Conservation (phyloP, 2,329 filamentous ascomycete genomes). For the Epichloe festucae region DNA sequence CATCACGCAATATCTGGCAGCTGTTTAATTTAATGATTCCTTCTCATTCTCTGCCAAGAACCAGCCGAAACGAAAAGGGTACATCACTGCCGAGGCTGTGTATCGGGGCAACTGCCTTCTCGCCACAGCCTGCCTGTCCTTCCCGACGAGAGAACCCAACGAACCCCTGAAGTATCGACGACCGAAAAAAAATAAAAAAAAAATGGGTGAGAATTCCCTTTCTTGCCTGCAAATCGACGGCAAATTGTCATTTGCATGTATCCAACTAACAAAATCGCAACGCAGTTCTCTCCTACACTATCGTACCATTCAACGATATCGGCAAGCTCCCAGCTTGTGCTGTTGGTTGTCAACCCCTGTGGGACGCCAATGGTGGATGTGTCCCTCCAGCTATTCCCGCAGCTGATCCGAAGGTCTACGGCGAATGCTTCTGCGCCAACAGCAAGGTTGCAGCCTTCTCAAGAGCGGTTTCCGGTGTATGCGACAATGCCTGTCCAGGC, state of each 20-base stretch:
- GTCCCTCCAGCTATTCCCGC: slow-evolving; percentile 42
- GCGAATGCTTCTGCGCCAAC: slow-evolving; percentile 63
- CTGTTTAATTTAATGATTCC: neutral
- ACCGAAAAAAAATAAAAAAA: neutral
- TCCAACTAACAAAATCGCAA: neutral
- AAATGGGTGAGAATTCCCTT: neutral
- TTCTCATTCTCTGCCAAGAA: neutral
- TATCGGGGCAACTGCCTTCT: neutral
- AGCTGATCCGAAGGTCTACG: slow-evolving; percentile 40
- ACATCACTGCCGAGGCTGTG: neutral
- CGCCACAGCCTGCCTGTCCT: neutral
- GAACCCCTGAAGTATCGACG: neutral
- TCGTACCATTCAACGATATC: slow-evolving; percentile 38
- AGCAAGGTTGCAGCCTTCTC: slow-evolving; percentile 44
- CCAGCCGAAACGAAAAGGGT: neutral
- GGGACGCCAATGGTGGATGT: slow-evolving; percentile 60
- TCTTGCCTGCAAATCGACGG: neutral
- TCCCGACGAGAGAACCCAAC: neutral
- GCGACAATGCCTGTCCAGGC: slow-evolving; percentile 43
- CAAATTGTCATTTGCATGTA: neutral
- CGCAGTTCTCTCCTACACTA: slow-evolving; percentile 27
- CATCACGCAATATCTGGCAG: too few species aligned
- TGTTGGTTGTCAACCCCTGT: slow-evolving; percentile 43
- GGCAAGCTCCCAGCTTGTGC: slow-evolving; percentile 48
- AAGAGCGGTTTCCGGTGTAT: slow-evolving; percentile 40